These are phyloP conservation scores for Entophlyctis luteolus DNA, from an alignment of 192 early-diverging fungal species.

Conservation along the genomic window DNA sequence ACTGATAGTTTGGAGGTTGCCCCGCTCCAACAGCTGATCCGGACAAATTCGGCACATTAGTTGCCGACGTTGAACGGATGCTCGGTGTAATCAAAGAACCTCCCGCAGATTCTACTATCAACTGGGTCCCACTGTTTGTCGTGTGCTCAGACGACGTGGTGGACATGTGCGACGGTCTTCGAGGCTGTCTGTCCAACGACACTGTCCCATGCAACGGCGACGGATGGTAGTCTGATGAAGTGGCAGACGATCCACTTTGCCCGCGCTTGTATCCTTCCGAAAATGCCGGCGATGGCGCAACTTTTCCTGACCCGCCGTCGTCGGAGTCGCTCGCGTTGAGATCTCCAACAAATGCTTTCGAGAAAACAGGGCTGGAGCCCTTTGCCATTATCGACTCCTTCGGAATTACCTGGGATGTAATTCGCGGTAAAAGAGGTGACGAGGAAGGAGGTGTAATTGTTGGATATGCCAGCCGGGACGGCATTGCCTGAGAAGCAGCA, in stretches of 20 bases:
- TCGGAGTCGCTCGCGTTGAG: too few relatives aligned
- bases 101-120: background rate
- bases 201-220: background rate
- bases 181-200: too few relatives aligned
- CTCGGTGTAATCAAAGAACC: background rate
- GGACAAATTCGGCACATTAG: background rate
- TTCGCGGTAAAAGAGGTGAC: too few relatives aligned
- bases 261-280: slow-evolving; percentile 19
- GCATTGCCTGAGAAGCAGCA: too few relatives aligned
- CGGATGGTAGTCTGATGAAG: background rate
- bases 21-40: background rate
- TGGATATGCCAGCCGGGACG: too few relatives aligned
- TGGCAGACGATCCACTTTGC: slow-evolving; percentile 3
- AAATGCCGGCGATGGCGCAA: background rate
- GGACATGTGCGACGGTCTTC: background rate
- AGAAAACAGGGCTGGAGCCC: too few relatives aligned
- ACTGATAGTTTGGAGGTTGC: background rate
- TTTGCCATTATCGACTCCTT: too few relatives aligned
- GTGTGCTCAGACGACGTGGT: background rate
- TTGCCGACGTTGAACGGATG: background rate
- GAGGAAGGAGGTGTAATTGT: too few relatives aligned
- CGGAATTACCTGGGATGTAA: too few relatives aligned
- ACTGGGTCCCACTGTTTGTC: background rate
- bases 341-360: too few relatives aligned
- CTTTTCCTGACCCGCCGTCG: background rate